Base-by-base conservation (phyloP, 768 basidiomycete species). In the Pholiota microspora region DNA sequence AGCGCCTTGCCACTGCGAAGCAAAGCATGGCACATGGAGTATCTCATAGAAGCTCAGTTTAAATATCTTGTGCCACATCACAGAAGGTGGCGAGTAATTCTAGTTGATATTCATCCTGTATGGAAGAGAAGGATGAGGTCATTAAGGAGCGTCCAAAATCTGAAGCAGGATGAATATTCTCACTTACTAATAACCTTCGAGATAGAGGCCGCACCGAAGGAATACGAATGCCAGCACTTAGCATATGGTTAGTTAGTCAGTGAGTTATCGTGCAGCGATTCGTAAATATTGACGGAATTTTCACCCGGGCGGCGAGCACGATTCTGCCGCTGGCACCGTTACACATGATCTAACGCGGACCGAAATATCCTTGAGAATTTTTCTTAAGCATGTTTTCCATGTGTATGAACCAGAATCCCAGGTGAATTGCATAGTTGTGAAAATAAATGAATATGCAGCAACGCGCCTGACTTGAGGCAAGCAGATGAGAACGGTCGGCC, bases 261-360 rank as follows among this genome's bases (percentile, higher is more conserved):
- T 51, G 51, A 24, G 18, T 29, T 15, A 16, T 7, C 16, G 28
- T 51, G 10, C 13, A 6, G 23, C 16, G 40, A 10, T 42, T 42
- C 40, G 21, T 44, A 16, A 29, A 29, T 29, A 13, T 16, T 27
- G 12, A 28, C 50, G 50, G 18, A 40, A 31, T 10, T 32, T 42
- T 23, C 34, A 31, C 31, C 38, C 38, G 50, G 50, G 4, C 21
- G 35, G 28, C 44, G 45, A 46, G n/a, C n/a, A 18, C 34, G 9
- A 18, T 25, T n/a, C 7, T 31, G 49, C 45, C 46, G 53, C 53
- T 54, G 53, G 45, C 32, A 40, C 7, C 32, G 34, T 13, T 25
- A 46, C 53, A 54, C 53, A 54, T 54, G 53, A 54, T 44, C 53
- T 21, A 47, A 38, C 7, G 45, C 53, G 53, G 53, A 54, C 53